Conservation (phyloP, 768 basidiomycete genomes). For the Thelephora aurantiotincta region DNA sequence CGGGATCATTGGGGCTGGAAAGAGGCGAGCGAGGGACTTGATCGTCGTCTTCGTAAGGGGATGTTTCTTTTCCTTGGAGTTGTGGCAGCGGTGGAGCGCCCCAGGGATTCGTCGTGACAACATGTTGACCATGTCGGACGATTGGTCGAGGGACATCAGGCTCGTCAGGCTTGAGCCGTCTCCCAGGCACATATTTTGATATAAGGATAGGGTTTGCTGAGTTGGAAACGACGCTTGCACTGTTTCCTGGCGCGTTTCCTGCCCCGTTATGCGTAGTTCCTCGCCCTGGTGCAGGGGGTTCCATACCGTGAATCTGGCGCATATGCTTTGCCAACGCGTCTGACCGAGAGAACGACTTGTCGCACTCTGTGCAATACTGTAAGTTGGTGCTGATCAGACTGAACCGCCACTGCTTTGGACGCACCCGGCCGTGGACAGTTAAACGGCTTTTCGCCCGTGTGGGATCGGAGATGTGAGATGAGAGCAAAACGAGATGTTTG, state of each 20-base stretch:
- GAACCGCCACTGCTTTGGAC: slow-evolving; percentile 11
- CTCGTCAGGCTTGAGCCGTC: not conserved
- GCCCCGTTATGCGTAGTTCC: slow-evolving; percentile 17
- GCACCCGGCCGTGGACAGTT: slow-evolving; percentile 67
- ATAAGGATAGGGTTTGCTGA: not conserved
- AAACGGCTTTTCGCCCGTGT: slow-evolving; percentile 93
- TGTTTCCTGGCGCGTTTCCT: slow-evolving; percentile 20
- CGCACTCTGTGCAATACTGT: slow-evolving; percentile 52
- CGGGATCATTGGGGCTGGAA: slow-evolving; percentile 9
- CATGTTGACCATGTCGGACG: not conserved
- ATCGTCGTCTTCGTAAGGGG: slow-evolving; percentile 4
- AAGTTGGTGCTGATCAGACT: not conserved
- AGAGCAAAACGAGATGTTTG: slow-evolving; percentile 87
- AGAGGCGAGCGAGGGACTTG: slow-evolving; percentile 11
- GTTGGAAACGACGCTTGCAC: slow-evolving; percentile 35
- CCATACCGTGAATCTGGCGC: slow-evolving; percentile 75
- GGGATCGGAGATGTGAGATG: slow-evolving; percentile 80
- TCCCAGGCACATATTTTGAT: not conserved
- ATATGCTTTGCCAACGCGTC: slow-evolving; percentile 90
- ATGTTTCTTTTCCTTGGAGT: not conserved
- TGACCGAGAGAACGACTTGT: slow-evolving; percentile 89
- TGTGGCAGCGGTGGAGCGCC: not conserved
- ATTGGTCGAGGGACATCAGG: not conserved
- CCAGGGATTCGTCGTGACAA: not conserved
- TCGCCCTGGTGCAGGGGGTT: slow-evolving; percentile 57